A percentile compares a stretch with the other conserved stretches of the same genome.
These are phyloP conservation scores for Venturia pyrina DNA, from an alignment of 2,329 filamentous ascomycete genomes.

Conservation along the genomic window DNA sequence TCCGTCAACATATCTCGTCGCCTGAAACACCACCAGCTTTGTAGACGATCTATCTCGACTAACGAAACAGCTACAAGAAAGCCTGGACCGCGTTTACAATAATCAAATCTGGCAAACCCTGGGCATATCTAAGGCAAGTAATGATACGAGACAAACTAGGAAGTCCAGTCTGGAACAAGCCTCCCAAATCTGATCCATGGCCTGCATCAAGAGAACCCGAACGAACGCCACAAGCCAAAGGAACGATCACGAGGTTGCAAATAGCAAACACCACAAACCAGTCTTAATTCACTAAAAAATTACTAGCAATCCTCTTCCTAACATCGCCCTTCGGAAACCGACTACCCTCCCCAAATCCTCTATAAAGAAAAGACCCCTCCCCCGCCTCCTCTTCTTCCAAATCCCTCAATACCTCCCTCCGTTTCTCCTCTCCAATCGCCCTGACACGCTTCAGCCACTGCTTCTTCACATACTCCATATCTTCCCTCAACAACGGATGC, in stretches of 20 bases:
- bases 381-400: neutral
- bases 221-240: neutral
- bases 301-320: neutral
- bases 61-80: too few species aligned
- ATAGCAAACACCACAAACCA: neutral
- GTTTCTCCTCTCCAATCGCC: constrained; percentile 5
- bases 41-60: too few species aligned
- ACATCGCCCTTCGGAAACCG: neutral
- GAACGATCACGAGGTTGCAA: neutral
- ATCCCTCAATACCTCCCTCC: neutral
- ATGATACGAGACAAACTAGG: too few species aligned
- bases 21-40: too few species aligned
- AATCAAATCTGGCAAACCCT: too few species aligned
- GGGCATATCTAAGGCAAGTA: too few species aligned
- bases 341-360: neutral
- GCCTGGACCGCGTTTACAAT: too few species aligned
- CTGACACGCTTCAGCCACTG: neutral
- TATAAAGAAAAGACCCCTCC: neutral
- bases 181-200: too few species aligned
- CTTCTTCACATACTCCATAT: neutral
- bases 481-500: neutral
- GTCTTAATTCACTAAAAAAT: too few species aligned
- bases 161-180: too few species aligned
- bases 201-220: neutral
- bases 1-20: too few species aligned